Percentiles rank a stretch among this genome's conserved stretches.
Evolutionary conservation across 768 basidiomycete species (phyloP).

Genomic region (Tricholoma matsutake): DNA sequence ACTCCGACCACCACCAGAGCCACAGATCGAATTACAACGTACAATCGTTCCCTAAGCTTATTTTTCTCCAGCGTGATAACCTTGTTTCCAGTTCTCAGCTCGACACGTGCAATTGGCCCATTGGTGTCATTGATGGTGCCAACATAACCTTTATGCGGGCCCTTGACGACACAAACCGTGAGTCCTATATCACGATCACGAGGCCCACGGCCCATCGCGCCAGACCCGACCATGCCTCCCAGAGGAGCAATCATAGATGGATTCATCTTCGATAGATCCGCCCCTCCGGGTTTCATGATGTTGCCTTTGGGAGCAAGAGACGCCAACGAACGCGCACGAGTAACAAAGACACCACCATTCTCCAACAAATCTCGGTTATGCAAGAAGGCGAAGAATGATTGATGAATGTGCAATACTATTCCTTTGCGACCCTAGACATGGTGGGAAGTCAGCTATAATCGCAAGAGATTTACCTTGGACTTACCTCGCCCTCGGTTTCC

Average conservation of each 20-base stretch:
- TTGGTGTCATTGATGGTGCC: constrained; percentile 96
- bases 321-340: constrained; percentile 75
- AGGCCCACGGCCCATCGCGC: constrained; percentile 73
- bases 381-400: constrained; percentile 91
- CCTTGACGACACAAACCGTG: constrained; percentile 77
- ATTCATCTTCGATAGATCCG: constrained; percentile 91
- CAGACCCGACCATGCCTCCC: constrained; percentile 81
- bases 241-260: constrained; percentile 63
- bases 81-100: constrained; percentile 86
- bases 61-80: constrained; percentile 83
- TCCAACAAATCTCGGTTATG: constrained; percentile 89
- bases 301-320: constrained; percentile 87
- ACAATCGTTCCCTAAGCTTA: constrained; percentile 73
- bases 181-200: constrained; percentile 81
- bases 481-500: constrained; percentile 84
- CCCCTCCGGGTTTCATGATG: constrained; percentile 50
- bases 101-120: constrained; percentile 81
- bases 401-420: constrained; percentile 88
- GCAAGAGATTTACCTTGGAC: constrained; percentile 17
- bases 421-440: constrained; percentile 72
- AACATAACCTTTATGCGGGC: constrained; percentile 85
- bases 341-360: constrained; percentile 94
- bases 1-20: neutral
- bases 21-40: constrained; percentile 28
- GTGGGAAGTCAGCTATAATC: constrained; percentile 7